Percentiles rank a stretch among this genome's conserved stretches.
Conservation (phyloP, 176 grass and related monocot genomes). For the Bonia amplexicaulis region DNA sequence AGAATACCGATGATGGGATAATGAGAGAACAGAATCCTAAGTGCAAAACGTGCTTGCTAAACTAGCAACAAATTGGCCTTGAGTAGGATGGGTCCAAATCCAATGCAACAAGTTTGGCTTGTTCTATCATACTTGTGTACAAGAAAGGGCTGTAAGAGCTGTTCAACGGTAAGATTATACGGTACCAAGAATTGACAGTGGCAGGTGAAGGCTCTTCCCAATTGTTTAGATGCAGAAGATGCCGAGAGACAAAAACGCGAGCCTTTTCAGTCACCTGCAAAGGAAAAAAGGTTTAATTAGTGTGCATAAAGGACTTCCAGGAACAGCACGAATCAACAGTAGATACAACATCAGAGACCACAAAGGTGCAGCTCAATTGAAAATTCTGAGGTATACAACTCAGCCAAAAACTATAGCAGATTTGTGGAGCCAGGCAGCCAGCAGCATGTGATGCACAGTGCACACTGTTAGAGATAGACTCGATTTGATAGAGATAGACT, state of each 20-base stretch:
- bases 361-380: neutral
- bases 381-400: neutral
- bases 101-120: neutral
- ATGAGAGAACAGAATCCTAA: slow-evolving; percentile 8
- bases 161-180: neutral
- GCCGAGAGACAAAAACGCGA: slow-evolving; percentile 5
- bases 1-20: neutral
- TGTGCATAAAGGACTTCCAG: neutral
- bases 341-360: slow-evolving; percentile 13
- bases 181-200: neutral
- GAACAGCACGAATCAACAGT: neutral
- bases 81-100: neutral
- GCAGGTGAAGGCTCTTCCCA: neutral
- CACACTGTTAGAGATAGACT: too few species aligned
- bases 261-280: slow-evolving; percentile 25
- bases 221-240: slow-evolving; percentile 1
- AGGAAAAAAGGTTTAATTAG: neutral
- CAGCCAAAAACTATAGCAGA: neutral
- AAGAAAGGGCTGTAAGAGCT: neutral
- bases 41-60: slow-evolving; percentile 5
- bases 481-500: too few species aligned
- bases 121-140: neutral
- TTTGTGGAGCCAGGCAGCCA: neutral
- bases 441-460: neutral
- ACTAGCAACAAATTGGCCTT: neutral